Conservation (phyloP, 176 grass and related monocot genomes). For the Cymbopogon citratus region DNA sequence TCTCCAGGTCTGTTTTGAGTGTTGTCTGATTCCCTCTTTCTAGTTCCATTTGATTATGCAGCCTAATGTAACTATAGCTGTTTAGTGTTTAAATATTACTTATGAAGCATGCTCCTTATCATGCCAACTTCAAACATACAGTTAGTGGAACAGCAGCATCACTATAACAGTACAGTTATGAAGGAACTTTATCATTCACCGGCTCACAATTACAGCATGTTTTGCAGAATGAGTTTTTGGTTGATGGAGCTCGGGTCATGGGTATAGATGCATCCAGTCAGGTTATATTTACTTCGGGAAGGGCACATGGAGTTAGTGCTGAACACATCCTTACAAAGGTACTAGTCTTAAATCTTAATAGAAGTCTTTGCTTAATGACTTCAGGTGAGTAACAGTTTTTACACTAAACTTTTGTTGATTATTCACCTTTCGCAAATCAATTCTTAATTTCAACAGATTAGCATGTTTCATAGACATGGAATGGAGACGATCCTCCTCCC, state of each 20-base stretch:
- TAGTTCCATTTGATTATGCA: conserved; percentile 2
- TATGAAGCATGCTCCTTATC: neutral
- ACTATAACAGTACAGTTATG: neutral
- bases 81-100: conserved; percentile 4
- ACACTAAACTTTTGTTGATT: conserved; percentile 3
- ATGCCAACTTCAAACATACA: neutral
- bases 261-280: conserved; percentile 70
- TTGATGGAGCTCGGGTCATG: conserved; percentile 85
- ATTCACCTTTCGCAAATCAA: conserved; percentile 21
- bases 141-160: neutral
- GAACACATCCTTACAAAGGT: conserved; percentile 95
- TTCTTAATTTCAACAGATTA: conserved; percentile 51
- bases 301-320: conserved; percentile 45
- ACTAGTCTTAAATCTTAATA: conserved; percentile 11
- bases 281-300: conserved; percentile 61
- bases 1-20: conserved; percentile 40
- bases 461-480: conserved; percentile 56
- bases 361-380: conserved; percentile 16
- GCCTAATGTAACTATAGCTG: neutral
- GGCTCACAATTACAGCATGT: conserved; percentile 13
- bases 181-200: neutral
- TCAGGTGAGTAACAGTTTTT: conserved; percentile 2
- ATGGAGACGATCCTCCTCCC: conserved; percentile 61
- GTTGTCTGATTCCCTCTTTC: neutral
- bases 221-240: conserved; percentile 61